phyloP scores from a whole-genome alignment of 2,329 filamentous ascomycete genomes.

The Teratosphaeria nubilosa region DNA sequence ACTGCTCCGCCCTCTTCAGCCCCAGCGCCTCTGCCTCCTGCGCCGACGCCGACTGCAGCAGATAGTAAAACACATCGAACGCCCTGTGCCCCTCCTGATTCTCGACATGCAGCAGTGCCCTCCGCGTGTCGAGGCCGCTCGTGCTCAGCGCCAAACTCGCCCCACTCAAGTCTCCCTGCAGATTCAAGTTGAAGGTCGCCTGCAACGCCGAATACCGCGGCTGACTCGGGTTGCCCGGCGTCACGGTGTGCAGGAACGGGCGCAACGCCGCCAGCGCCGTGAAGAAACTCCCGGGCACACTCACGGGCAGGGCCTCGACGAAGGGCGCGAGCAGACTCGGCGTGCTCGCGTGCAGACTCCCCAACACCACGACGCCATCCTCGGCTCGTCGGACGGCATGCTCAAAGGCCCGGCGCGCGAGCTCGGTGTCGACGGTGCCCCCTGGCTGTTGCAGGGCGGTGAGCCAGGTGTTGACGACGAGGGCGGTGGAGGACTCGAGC shows the following conservation, averaged over 20 bases:
- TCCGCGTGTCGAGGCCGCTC: constrained; percentile 74
- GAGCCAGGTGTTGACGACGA: constrained; percentile 93
- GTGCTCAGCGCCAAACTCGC: constrained; percentile 71
- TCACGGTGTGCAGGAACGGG: constrained; percentile 79
- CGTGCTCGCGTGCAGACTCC: constrained; percentile 78
- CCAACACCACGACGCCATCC: constrained; percentile 84
- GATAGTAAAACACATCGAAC: constrained; percentile 96
- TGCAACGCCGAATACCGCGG: constrained; percentile 72
- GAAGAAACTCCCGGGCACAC: constrained; percentile 64
- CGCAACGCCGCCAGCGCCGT: constrained; percentile 71
- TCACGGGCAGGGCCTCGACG: constrained; percentile 67
- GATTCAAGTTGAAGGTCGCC: constrained; percentile 69
- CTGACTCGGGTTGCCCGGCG: constrained; percentile 78
- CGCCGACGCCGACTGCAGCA: constrained; percentile 86
- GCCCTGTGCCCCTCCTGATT: constrained; percentile 73
- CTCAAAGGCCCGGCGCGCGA: constrained; percentile 84
- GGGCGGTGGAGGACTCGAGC: constrained; percentile 79
- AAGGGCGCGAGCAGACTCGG: constrained; percentile 79
- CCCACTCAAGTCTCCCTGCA: constrained; percentile 67
- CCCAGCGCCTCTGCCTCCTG: constrained; percentile 79
- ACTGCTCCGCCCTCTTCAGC: constrained; percentile 65
- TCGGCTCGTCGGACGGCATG: constrained; percentile 89
- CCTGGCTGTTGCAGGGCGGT: constrained; percentile 60
- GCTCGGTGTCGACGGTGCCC: constrained; percentile 67
- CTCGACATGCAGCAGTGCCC: constrained; percentile 72